These are phyloP conservation scores for Hyaloperonospora brassicae DNA, from an alignment of 352 stramenopile genomes.

Conservation along the genomic window DNA sequence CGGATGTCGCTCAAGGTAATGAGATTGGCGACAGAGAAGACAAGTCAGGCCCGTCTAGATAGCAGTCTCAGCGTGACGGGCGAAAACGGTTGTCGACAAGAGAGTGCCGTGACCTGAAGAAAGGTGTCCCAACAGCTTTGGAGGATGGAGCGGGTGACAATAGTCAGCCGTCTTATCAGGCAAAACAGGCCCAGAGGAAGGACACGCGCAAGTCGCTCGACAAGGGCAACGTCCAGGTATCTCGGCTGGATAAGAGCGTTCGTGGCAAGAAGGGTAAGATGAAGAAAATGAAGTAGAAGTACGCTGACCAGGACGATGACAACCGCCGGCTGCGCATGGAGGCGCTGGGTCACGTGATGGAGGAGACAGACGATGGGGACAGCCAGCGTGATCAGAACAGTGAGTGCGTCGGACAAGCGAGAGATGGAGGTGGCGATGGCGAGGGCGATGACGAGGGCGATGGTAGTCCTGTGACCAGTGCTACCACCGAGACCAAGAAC, in stretches of 20 bases:
- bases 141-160: conserved; percentile 15
- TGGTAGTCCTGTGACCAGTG: background rate
- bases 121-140: conserved; percentile 28
- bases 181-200: conserved; percentile 38
- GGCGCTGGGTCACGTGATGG: conserved; percentile 66
- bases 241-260: conserved; percentile 35
- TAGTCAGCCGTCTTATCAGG: conserved; percentile 5
- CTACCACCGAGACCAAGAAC: conserved; percentile 26
- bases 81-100: conserved; percentile 63
- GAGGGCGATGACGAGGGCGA: conserved; percentile 8
- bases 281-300: conserved; percentile 95
- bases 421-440: background rate
- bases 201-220: conserved; percentile 26
- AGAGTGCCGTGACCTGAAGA: conserved; percentile 76
- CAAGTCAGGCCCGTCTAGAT: conserved; percentile 1
- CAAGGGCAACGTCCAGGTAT: background rate
- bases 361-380: conserved; percentile 29
- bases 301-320: conserved; percentile 94
- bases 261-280: conserved; percentile 92
- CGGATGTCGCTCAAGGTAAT: conserved; percentile 4
- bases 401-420: conserved; percentile 7
- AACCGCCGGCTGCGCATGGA: conserved; percentile 90
- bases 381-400: conserved; percentile 18
- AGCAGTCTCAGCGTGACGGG: conserved; percentile 26
- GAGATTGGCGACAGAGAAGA: conserved; percentile 14